These are phyloP conservation scores for Candida dubliniensis DNA, from an alignment of 1,139 yeast species.

Conservation along the genomic window DNA sequence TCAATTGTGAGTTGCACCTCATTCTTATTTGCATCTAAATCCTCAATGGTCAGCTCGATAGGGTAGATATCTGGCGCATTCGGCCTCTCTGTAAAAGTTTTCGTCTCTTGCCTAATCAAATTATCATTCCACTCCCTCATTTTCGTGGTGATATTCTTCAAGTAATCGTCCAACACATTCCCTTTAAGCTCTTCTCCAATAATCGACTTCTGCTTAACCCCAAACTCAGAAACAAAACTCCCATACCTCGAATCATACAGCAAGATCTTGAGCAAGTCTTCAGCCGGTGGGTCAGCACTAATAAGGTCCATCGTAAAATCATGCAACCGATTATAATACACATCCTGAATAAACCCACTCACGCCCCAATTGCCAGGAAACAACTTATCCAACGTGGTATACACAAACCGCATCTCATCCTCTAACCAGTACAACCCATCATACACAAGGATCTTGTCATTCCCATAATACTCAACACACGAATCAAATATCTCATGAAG, in stretches of 20 bases:
- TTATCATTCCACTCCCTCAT: constrained; percentile 81
- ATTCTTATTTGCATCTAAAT: constrained; percentile 50
- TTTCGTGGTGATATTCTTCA: constrained; percentile 64
- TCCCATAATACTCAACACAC: constrained; percentile 57
- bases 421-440: constrained; percentile 82
- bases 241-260: constrained; percentile 73
- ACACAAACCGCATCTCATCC: constrained; percentile 70
- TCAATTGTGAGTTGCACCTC: constrained; percentile 63
- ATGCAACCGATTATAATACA: constrained; percentile 70
- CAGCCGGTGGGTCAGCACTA: constrained; percentile 72
- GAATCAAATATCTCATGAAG: constrained; percentile 66
- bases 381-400: constrained; percentile 55
- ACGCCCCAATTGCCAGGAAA: constrained; percentile 76
- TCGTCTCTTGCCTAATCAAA: constrained; percentile 63
- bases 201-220: constrained; percentile 46
- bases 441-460: constrained; percentile 58
- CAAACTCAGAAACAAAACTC: constrained; percentile 38
- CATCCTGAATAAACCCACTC: constrained; percentile 58
- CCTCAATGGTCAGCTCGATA: constrained; percentile 43
- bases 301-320: constrained; percentile 61
- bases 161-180: constrained; percentile 66
- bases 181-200: constrained; percentile 73
- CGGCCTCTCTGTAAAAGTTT: constrained; percentile 58
- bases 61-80: constrained; percentile 66
- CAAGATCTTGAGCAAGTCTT: constrained; percentile 60